A percentile compares a stretch with the other conserved stretches of the same genome.
Conservation (phyloP, 768 basidiomycete genomes). For the Lentinula aciculospora region DNA sequence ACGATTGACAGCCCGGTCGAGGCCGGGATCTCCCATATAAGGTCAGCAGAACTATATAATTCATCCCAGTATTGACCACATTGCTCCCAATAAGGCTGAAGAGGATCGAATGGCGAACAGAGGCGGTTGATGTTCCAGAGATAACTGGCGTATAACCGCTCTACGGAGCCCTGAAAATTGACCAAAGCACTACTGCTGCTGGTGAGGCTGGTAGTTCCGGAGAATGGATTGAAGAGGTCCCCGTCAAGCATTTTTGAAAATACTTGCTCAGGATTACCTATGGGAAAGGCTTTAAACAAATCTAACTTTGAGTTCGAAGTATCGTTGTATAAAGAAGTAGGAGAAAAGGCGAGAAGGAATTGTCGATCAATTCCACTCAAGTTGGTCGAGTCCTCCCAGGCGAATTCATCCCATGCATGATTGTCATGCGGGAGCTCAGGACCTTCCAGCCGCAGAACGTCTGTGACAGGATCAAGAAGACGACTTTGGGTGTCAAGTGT, state of each 20-base stretch:
- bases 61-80: background rate
- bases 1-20: background rate
- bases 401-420: conserved; percentile 10
- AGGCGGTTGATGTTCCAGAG: conserved; percentile 9
- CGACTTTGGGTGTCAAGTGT: conserved; percentile 8
- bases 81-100: conserved; percentile 5
- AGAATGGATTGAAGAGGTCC: background rate
- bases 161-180: background rate
- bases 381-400: background rate
- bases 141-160: conserved; percentile 8
- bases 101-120: background rate
- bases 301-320: background rate
- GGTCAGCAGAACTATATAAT: background rate
- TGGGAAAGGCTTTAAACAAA: background rate
- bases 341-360: conserved; percentile 10
- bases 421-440: conserved; percentile 9
- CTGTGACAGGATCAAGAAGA: conserved; percentile 7
- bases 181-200: background rate
- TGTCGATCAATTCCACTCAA: conserved; percentile 1
- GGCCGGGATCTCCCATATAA: background rate
- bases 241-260: background rate
- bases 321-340: conserved; percentile 2
- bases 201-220: background rate
- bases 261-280: background rate
- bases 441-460: background rate